Evolutionary conservation across 2,329 filamentous ascomycete genomes (phyloP).

Genomic region (Paraconiothyrium sp.): DNA sequence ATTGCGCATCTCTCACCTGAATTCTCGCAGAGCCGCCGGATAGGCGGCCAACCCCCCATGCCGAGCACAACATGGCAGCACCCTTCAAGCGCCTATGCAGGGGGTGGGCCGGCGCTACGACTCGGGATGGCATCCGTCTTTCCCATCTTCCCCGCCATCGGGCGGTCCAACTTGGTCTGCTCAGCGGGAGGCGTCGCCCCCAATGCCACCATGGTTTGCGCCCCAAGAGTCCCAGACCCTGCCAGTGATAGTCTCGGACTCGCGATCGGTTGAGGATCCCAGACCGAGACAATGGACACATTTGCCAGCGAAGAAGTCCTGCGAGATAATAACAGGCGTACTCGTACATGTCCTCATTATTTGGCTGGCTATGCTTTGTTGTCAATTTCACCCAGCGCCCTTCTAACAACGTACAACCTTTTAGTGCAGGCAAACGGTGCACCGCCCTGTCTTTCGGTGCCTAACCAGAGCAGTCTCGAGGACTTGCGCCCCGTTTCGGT

Average conservation of each 20-base stretch:
- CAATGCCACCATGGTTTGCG: slow-evolving; percentile 17
- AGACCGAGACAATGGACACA: slow-evolving; percentile 12
- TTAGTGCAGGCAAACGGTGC: slow-evolving; percentile 31
- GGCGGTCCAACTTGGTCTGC: slow-evolving; percentile 27
- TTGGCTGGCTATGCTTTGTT: slow-evolving; percentile 12
- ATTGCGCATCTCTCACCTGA: slow-evolving; percentile 25
- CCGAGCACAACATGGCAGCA: slow-evolving; percentile 18
- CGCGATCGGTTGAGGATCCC: slow-evolving; percentile 2
- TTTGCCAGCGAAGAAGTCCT: slow-evolving; percentile 17
- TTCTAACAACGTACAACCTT: slow-evolving; percentile 22
- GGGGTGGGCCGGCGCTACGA: slow-evolving; percentile 29
- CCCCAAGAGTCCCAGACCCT: slow-evolving; percentile 16
- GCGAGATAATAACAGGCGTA: slow-evolving; percentile 20
- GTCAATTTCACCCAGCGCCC: slow-evolving; percentile 15
- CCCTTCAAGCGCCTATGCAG: slow-evolving; percentile 34
- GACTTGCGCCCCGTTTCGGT: slow-evolving; percentile 37
- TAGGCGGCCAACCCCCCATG: slow-evolving; percentile 19
- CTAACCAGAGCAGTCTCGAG: slow-evolving; percentile 24
- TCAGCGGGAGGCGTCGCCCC: slow-evolving; percentile 42
- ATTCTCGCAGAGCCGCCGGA: slow-evolving; percentile 35
- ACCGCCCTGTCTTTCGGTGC: slow-evolving; percentile 38
- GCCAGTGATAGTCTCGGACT: neutral
- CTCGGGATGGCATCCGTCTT: slow-evolving; percentile 28
- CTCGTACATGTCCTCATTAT: slow-evolving; percentile 18
- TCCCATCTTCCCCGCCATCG: slow-evolving; percentile 35